phyloP scores from a whole-genome alignment of 2,329 filamentous ascomycete genomes.

The Hypoxylon sp. region DNA sequence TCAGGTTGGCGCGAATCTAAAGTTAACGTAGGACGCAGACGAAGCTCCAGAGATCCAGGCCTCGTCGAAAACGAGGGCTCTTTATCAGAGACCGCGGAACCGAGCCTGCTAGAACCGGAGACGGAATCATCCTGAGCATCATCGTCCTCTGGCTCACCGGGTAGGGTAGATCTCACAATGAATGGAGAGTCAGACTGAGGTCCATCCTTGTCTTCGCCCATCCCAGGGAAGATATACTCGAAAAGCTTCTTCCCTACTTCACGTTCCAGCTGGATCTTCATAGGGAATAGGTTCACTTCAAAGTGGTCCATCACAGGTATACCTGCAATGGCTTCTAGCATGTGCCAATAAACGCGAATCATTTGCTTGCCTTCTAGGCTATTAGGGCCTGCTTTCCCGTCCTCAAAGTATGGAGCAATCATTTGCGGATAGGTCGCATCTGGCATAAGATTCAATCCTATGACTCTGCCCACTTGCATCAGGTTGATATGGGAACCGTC shows the following conservation, averaged over 20 bases:
- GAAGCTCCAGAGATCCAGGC: slow-evolving; percentile 82
- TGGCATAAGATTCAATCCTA: slow-evolving; percentile 89
- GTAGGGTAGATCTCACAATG: slow-evolving; percentile 63
- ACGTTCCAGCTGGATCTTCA: slow-evolving; percentile 93
- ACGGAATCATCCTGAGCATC: slow-evolving; percentile 60
- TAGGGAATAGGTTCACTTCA: slow-evolving; percentile 91
- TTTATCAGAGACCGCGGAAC: slow-evolving; percentile 60
- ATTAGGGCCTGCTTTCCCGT: slow-evolving; percentile 67
- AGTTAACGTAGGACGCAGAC: slow-evolving; percentile 85
- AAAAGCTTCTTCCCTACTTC: slow-evolving; percentile 94
- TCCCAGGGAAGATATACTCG: slow-evolving; percentile 96
- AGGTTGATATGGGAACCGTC: slow-evolving; percentile 97
- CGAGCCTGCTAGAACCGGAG: slow-evolving; percentile 59
- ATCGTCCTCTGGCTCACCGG: slow-evolving; percentile 65
- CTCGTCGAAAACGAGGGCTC: slow-evolving; percentile 72
- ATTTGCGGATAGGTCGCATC: slow-evolving; percentile 97
- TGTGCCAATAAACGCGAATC: slow-evolving; percentile 96
- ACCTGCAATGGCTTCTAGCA: slow-evolving; percentile 97
- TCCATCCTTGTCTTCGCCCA: slow-evolving; percentile 70
- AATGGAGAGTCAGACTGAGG: slow-evolving; percentile 74
- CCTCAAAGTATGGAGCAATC: slow-evolving; percentile 88
- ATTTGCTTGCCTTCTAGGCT: slow-evolving; percentile 81
- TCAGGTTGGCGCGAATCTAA: slow-evolving; percentile 62
- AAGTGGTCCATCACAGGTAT: slow-evolving; percentile 98
- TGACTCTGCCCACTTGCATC: slow-evolving; percentile 88